phyloP scores from a whole-genome alignment of 805 yeast genomes.

The Schizosaccharomyces japonicus region DNA sequence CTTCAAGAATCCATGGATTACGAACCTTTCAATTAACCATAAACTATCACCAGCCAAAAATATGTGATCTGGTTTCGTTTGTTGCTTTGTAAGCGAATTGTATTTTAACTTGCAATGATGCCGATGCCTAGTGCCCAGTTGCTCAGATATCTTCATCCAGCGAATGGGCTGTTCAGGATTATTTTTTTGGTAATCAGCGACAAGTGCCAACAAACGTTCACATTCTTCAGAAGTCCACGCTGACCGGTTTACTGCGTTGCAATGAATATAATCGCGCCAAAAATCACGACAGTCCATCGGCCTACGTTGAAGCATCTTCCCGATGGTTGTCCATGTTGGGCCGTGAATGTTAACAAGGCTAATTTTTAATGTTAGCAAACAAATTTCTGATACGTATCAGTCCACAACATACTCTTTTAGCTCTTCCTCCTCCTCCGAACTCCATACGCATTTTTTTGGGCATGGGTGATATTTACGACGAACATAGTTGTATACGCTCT shows the following conservation, averaged over 20 bases:
- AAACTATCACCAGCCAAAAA: background rate
- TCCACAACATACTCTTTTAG: background rate
- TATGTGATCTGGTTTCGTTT: background rate
- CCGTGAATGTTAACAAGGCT: background rate
- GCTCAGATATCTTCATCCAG: background rate
- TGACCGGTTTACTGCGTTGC: background rate
- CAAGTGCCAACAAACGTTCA: background rate
- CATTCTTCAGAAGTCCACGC: background rate
- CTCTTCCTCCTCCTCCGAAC: background rate
- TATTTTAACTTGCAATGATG: background rate
- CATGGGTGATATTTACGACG: conserved; percentile 1
- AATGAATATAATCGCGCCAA: conserved; percentile 1
- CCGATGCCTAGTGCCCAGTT: background rate
- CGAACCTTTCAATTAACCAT: background rate
- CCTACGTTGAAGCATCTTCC: background rate
- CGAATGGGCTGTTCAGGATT: background rate
- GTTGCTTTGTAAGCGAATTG: background rate
- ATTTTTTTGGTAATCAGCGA: background rate
- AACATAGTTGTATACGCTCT: background rate
- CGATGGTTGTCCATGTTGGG: background rate
- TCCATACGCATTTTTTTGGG: background rate
- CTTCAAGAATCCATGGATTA: too few relatives aligned
- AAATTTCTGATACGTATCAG: background rate
- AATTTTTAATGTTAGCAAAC: background rate
- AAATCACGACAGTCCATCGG: background rate